A percentile compares a stretch with the other conserved stretches of the same genome.
These are phyloP conservation scores for Capsicum pubescens DNA, from an alignment of 257 asterid species.

Conservation along the genomic window DNA sequence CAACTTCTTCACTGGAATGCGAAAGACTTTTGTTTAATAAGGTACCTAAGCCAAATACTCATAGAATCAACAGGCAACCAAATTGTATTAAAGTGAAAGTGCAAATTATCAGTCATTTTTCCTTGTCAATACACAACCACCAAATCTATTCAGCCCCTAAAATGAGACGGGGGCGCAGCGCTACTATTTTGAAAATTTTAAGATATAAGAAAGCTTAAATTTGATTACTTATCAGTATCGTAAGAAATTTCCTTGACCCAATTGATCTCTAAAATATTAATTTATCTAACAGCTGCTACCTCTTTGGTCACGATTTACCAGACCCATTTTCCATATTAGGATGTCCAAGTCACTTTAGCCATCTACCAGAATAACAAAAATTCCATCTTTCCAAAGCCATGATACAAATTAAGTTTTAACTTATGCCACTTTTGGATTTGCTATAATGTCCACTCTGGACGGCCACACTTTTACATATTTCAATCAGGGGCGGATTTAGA, in stretches of 20 bases:
- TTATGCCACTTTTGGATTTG: background rate
- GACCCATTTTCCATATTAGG: conserved; percentile 2
- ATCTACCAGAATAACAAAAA: background rate
- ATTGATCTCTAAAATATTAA: background rate
- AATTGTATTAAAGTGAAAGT: background rate
- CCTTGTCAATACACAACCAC: background rate
- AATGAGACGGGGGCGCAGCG: background rate
- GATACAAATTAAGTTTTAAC: background rate
- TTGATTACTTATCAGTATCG: background rate
- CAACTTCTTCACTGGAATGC: background rate
- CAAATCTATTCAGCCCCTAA: background rate
- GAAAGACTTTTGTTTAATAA: background rate
- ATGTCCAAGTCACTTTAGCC: background rate
- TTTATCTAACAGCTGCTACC: background rate
- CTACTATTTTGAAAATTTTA: background rate
- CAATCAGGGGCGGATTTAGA: too few species aligned
- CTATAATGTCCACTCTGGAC: background rate
- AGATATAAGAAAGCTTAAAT: background rate
- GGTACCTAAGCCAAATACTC: background rate
- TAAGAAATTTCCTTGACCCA: background rate
- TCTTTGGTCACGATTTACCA: background rate
- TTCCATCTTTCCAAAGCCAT: background rate
- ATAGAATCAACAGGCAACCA: background rate
- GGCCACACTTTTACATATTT: background rate
- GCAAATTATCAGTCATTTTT: background rate